Percentiles rank a stretch among this genome's conserved stretches.
Conservation (phyloP, 768 basidiomycete species). For the Coprinopsis sp. region DNA sequence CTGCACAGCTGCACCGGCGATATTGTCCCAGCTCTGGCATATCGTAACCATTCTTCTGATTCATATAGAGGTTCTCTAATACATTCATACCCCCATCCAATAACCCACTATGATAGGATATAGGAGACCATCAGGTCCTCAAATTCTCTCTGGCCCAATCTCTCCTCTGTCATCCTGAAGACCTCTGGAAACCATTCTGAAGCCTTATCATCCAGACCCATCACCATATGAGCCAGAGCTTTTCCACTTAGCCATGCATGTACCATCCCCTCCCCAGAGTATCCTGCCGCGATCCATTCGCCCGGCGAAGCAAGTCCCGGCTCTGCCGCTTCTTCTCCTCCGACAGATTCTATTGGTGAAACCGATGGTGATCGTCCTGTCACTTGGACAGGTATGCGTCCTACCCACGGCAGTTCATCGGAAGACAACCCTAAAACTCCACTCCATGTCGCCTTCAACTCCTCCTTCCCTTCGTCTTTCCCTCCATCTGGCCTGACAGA, state of each 20-base stretch:
- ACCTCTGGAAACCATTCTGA: slow-evolving; percentile 44
- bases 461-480: slow-evolving; percentile 16
- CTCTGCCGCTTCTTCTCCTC: background rate
- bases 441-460: slow-evolving; percentile 56
- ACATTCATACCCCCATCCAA: background rate
- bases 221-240: slow-evolving; percentile 57
- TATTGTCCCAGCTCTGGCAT: too few species aligned
- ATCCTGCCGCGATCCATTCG: slow-evolving; percentile 72
- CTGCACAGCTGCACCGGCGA: too few species aligned
- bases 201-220: slow-evolving; percentile 26
- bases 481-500: slow-evolving; percentile 20
- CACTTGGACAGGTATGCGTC: slow-evolving; percentile 48
- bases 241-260: slow-evolving; percentile 62
- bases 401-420: slow-evolving; percentile 68
- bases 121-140: slow-evolving; percentile 27
- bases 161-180: slow-evolving; percentile 41
- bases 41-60: too few species aligned
- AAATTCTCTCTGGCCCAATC: slow-evolving; percentile 42
- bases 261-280: slow-evolving; percentile 70
- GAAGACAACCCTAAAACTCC: slow-evolving; percentile 60
- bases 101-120: slow-evolving; percentile 1
- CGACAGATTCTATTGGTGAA: slow-evolving; percentile 8
- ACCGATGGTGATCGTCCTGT: slow-evolving; percentile 36
- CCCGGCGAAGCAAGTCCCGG: slow-evolving; percentile 35
- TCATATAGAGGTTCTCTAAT: too few species aligned